phyloP scores from a whole-genome alignment of 306 rosid genomes.

The Vicia faba region DNA sequence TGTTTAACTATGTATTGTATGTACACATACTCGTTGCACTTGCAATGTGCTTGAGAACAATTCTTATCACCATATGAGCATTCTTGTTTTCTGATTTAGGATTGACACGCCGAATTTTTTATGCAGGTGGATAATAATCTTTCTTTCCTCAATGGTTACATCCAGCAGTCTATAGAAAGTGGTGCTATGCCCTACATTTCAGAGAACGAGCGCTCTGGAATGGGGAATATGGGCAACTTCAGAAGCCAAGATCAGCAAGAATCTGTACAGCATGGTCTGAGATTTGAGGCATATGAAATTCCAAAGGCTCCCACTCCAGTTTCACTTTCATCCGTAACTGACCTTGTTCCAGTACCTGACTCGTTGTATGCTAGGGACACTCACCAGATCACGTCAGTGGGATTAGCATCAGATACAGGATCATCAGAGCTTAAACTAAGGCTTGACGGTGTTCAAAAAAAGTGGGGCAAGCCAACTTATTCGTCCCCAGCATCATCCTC shows the following conservation, averaged over 20 bases:
- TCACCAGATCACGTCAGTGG: conserved; percentile 47
- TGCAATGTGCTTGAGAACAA: background rate
- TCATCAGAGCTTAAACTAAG: conserved; percentile 61
- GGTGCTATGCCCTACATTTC: conserved; percentile 80
- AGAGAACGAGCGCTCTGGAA: conserved; percentile 62
- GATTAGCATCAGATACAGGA: conserved; percentile 57
- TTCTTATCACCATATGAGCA: background rate
- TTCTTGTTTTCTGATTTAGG: conserved; percentile 9
- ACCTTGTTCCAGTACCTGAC: conserved; percentile 76
- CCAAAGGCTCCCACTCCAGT: conserved; percentile 63
- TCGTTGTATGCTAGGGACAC: conserved; percentile 63
- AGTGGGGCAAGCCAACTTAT: conserved; percentile 78
- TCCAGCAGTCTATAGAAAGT: conserved; percentile 61
- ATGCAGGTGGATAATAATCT: conserved; percentile 77
- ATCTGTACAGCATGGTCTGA: conserved; percentile 62
- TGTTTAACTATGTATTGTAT: conserved; percentile 18
- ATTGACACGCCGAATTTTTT: conserved; percentile 33
- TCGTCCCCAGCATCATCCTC: conserved; percentile 60
- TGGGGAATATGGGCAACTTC: conserved; percentile 49
- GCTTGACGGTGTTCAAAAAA: conserved; percentile 84
- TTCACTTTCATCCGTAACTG: conserved; percentile 57
- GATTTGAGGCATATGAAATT: conserved; percentile 86
- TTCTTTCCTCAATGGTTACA: conserved; percentile 66
- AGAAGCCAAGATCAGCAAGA: conserved; percentile 68
- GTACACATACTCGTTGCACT: background rate